A percentile compares a stretch with the other conserved stretches of the same genome.
These are phyloP conservation scores for Ascochyta clinopodiicola DNA, from an alignment of 2,329 filamentous ascomycete genomes.

Conservation along the genomic window DNA sequence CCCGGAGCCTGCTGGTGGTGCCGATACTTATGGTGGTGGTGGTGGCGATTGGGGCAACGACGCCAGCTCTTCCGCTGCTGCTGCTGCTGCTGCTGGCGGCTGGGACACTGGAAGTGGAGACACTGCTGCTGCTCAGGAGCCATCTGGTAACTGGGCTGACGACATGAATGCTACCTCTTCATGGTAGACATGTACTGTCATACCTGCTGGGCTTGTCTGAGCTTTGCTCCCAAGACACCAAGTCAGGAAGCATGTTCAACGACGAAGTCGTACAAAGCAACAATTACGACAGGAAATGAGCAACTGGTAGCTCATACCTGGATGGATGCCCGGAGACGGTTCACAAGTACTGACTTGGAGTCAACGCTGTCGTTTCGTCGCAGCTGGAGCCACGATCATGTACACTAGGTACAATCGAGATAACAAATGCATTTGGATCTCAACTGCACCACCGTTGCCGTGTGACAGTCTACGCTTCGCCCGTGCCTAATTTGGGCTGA, in stretches of 20 bases:
- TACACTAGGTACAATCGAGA: conserved; percentile 1
- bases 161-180: conserved; percentile 9
- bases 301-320: conserved; percentile 4
- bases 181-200: conserved; percentile 7
- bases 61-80: conserved; percentile 21
- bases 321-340: background rate
- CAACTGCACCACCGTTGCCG: background rate
- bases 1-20: conserved; percentile 34
- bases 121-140: conserved; percentile 13
- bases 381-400: conserved; percentile 1
- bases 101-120: conserved; percentile 29
- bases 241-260: background rate
- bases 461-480: background rate
- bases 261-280: background rate
- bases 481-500: no score
- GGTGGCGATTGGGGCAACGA: conserved; percentile 34
- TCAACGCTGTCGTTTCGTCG: background rate
- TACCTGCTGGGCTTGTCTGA: background rate
- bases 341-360: background rate
- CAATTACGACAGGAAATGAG: background rate
- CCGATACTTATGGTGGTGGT: conserved; percentile 32
- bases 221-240: background rate
- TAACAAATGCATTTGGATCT: conserved; percentile 3
- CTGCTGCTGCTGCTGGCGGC: conserved; percentile 20
- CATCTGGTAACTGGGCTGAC: conserved; percentile 16